Conservation (phyloP, 805 yeast species). For the Torulaspora franciscae region DNA sequence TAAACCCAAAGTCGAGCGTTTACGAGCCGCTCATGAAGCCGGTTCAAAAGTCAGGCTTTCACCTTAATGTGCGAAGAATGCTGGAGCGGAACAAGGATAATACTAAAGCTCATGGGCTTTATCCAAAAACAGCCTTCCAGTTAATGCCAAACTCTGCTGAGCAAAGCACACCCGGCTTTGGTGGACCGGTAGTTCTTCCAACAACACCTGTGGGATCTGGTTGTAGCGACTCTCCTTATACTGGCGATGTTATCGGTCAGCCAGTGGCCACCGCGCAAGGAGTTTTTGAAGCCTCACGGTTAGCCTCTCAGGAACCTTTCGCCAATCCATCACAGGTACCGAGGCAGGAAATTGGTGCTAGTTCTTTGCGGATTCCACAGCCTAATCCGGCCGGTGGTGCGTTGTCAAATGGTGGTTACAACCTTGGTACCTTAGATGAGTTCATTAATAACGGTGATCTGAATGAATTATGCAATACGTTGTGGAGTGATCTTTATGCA, state of each 20-base stretch:
- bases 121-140: conserved; percentile 12
- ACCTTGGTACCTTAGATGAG: conserved; percentile 34
- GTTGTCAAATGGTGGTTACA: conserved; percentile 11
- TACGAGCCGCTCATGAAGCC: conserved; percentile 25
- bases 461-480: conserved; percentile 26
- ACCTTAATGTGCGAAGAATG: conserved; percentile 23
- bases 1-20: conserved; percentile 24
- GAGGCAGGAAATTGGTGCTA: not conserved
- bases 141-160: conserved; percentile 4
- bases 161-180: not conserved
- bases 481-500: conserved; percentile 29
- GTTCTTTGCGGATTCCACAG: not conserved
- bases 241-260: no score
- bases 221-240: not conserved
- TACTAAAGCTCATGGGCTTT: conserved; percentile 1
- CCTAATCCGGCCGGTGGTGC: not conserved
- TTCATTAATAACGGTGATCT: conserved; percentile 30
- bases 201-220: not conserved
- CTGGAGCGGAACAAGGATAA: conserved; percentile 11
- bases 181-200: not conserved
- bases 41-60: conserved; percentile 28
- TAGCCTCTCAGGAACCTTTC: not conserved
- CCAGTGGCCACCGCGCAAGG: not conserved
- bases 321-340: not conserved
- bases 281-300: not conserved